These are phyloP conservation scores for Buxus sempervirens DNA, from an alignment of 164 flowering plant genomes.

Conservation along the genomic window DNA sequence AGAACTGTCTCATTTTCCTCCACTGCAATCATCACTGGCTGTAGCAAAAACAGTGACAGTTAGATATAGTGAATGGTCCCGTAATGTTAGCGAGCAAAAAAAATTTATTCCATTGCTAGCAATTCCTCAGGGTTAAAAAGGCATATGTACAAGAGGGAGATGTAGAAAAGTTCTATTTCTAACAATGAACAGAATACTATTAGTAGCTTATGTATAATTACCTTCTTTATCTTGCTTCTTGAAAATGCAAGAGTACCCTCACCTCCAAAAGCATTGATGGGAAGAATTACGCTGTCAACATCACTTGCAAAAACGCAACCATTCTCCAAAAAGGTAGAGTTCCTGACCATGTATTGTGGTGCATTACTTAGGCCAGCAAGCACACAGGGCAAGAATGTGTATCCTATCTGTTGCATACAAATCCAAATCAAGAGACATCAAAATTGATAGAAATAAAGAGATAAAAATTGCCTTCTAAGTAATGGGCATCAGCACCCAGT, in stretches of 20 bases:
- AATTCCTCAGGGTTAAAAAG: no score
- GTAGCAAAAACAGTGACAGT: conserved; percentile 21
- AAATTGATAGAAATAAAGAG: neutral
- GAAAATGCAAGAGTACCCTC: conserved; percentile 82
- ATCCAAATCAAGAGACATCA: neutral
- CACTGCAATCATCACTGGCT: conserved; percentile 79
- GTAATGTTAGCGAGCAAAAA: no score
- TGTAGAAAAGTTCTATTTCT: neutral
- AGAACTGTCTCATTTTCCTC: conserved; percentile 86
- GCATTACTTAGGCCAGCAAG: conserved; percentile 84
- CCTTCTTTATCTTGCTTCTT: conserved; percentile 45
- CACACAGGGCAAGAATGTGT: conserved; percentile 86
- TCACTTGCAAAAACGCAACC: conserved; percentile 57
- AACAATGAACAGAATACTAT: neutral
- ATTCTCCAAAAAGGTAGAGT: conserved; percentile 22
- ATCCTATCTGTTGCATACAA: conserved; percentile 55
- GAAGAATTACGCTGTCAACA: conserved; percentile 78
- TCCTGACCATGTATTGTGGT: conserved; percentile 58
- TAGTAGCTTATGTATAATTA: conserved; percentile 6
- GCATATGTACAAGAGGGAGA: no score
- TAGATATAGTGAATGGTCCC: no score
- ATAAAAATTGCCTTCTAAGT: no score
- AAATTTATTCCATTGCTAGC: no score
- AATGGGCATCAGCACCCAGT: no score
- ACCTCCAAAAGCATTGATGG: conserved; percentile 75